phyloP scores from a whole-genome alignment of 208 protist species.

The Trypanosoma vivax region DNA sequence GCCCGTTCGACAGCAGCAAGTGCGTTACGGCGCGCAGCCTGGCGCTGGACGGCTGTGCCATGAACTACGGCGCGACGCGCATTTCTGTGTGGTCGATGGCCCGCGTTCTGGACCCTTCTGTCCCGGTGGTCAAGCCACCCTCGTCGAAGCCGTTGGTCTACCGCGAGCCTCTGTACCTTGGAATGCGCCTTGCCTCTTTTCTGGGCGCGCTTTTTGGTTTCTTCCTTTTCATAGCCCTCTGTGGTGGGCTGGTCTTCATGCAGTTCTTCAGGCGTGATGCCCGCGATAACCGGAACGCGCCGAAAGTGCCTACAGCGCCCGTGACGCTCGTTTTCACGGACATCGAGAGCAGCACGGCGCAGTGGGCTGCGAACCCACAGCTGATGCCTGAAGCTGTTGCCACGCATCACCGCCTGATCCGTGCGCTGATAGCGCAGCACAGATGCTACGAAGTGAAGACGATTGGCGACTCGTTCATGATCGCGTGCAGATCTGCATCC shows the following conservation, averaged over 20 bases:
- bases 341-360: conserved; percentile 40
- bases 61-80: conserved; percentile 10
- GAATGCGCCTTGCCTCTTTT: conserved; percentile 11
- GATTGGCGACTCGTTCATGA: conserved; percentile 71
- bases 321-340: not conserved
- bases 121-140: not conserved
- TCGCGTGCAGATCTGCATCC: conserved; percentile 19
- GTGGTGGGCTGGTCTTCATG: conserved; percentile 54
- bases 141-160: conserved; percentile 30
- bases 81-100: conserved; percentile 12
- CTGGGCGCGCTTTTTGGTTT: conserved; percentile 28
- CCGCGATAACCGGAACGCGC: not conserved
- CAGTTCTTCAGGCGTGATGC: conserved; percentile 9
- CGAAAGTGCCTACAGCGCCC: not conserved
- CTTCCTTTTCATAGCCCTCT: conserved; percentile 20
- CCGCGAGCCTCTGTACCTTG: not conserved
- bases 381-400: conserved; percentile 56
- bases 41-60: conserved; percentile 31
- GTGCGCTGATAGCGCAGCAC: conserved; percentile 42
- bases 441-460: conserved; percentile 80
- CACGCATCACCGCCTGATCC: conserved; percentile 58
- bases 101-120: conserved; percentile 19
- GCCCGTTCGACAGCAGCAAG: conserved; percentile 4
- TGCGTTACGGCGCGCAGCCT: not conserved
- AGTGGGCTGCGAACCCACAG: conserved; percentile 50